A percentile compares a stretch with the other conserved stretches of the same genome.
Evolutionary conservation across 768 basidiomycete genomes (phyloP).

Genomic region (Termitomyces sp.): DNA sequence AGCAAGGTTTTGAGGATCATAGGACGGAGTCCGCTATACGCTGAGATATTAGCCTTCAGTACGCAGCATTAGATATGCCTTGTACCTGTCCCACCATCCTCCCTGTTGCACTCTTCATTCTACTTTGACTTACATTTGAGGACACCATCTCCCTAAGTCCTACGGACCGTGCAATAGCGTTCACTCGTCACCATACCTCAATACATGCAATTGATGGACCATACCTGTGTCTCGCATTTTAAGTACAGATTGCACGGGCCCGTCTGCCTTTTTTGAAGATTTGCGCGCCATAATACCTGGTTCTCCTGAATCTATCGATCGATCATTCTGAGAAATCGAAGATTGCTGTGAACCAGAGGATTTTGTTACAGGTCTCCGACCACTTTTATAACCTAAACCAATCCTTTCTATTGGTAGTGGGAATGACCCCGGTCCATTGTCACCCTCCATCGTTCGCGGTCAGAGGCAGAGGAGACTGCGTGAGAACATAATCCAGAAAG

Average conservation of each 20-base stretch:
- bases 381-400: not conserved
- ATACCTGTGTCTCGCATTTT: not conserved
- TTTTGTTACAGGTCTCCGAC: not conserved
- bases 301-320: conserved; percentile 7
- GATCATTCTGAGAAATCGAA: conserved; percentile 2
- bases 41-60: not conserved
- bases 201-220: not conserved
- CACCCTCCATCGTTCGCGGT: not conserved
- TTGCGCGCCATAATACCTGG: conserved; percentile 6
- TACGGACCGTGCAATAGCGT: not conserved
- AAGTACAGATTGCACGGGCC: not conserved
- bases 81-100: not conserved
- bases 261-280: conserved; percentile 1
- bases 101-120: conserved; percentile 1
- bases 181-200: not conserved
- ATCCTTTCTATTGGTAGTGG: not conserved
- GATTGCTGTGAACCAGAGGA: not conserved
- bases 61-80: not conserved
- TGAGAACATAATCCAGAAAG: not conserved
- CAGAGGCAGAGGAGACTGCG: not conserved
- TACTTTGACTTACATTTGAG: not conserved
- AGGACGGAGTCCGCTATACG: not conserved
- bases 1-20: not conserved
- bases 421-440: not conserved
- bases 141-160: not conserved